These are phyloP conservation scores for Volvox reticuliferus DNA, from an alignment of 139 green algal genomes.

Conservation along the genomic window DNA sequence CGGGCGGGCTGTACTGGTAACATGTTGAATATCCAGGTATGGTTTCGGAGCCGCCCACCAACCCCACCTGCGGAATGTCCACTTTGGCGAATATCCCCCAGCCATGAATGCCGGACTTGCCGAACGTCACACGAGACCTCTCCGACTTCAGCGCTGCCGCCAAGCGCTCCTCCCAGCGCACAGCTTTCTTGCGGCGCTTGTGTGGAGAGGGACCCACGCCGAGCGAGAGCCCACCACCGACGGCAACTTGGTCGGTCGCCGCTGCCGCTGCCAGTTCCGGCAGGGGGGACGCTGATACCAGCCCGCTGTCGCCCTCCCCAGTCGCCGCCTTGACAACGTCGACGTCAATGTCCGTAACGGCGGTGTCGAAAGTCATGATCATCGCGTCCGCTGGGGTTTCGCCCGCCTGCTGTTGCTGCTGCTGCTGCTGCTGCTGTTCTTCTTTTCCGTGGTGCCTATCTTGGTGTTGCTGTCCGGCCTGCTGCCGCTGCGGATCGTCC, in stretches of 20 bases:
- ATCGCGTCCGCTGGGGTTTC: background rate
- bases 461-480: background rate
- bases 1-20: too few relatives aligned
- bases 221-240: background rate
- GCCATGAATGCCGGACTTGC: slow-evolving; percentile 91
- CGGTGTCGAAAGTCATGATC: background rate
- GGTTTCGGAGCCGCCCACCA: too few relatives aligned
- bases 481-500: background rate
- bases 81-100: slow-evolving; percentile 89
- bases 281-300: background rate
- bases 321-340: background rate
- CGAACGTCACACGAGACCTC: slow-evolving; percentile 80
- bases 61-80: slow-evolving; percentile 71
- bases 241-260: background rate
- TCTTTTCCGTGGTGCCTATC: background rate
- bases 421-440: background rate
- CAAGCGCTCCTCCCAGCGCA: slow-evolving; percentile 65
- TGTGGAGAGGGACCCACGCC: background rate
- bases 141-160: slow-evolving; percentile 55
- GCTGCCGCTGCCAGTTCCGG: background rate
- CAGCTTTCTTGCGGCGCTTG: slow-evolving; percentile 50
- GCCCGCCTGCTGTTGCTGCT: background rate
- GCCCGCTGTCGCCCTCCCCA: background rate
- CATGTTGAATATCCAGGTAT: too few relatives aligned
- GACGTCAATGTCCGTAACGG: background rate